Evolutionary conservation across 2,329 filamentous ascomycete genomes (phyloP).

Genomic region (Xylariaceae sp.): DNA sequence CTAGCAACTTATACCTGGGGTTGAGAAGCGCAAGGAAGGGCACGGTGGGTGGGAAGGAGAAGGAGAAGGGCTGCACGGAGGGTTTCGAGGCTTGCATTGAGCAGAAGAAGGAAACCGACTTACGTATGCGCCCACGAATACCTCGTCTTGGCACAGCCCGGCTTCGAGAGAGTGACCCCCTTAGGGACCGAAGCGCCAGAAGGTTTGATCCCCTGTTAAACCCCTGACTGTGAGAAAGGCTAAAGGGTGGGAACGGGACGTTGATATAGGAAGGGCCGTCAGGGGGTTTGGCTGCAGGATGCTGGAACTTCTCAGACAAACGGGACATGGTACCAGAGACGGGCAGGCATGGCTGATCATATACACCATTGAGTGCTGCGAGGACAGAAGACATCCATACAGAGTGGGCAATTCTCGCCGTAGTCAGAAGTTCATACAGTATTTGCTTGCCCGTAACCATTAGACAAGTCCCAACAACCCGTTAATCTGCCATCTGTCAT

Average conservation of each 20-base stretch:
- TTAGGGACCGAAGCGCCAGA: not conserved
- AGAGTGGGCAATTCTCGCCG: not conserved
- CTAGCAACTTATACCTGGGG: not conserved
- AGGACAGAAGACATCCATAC: not conserved
- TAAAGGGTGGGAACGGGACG: not conserved
- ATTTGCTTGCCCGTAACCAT: too few relatives aligned
- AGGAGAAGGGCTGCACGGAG: not conserved
- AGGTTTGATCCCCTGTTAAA: not conserved
- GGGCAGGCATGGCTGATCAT: not conserved
- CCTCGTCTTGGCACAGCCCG: not conserved
- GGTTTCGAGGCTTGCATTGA: not conserved
- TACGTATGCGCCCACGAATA: not conserved
- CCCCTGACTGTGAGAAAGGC: not conserved
- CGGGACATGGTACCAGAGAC: not conserved
- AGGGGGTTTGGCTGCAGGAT: not conserved
- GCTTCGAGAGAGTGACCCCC: not conserved
- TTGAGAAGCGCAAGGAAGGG: not conserved
- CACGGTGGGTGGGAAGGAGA: not conserved
- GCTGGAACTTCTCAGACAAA: not conserved
- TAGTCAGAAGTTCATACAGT: not conserved
- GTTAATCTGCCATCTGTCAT: too few relatives aligned
- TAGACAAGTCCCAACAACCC: too few relatives aligned
- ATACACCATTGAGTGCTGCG: not conserved
- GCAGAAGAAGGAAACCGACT: not conserved
- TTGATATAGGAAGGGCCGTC: too few relatives aligned